phyloP scores from a whole-genome alignment of 495 filamentous ascomycete genomes.

The Penicillium tannophilum region DNA sequence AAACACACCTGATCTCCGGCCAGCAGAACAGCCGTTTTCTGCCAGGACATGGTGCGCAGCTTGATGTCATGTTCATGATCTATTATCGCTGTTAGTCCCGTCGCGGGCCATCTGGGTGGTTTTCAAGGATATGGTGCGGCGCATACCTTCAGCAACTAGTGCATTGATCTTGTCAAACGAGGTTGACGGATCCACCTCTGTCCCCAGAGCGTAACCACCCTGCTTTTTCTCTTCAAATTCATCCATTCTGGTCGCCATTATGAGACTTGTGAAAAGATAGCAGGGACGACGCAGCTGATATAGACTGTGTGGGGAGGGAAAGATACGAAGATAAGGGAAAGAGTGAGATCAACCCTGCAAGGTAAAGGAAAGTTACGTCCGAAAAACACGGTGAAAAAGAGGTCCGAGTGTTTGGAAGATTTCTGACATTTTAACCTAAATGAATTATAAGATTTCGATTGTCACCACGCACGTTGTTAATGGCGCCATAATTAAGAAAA shows the following conservation, averaged over 20 bases:
- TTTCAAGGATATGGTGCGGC: background rate
- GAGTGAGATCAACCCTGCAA: background rate
- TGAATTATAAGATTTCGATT: background rate
- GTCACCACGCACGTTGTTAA: background rate
- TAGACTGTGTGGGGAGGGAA: background rate
- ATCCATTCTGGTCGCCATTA: conserved; percentile 1
- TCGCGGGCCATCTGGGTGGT: background rate
- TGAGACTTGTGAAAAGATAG: background rate
- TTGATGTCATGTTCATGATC: conserved; percentile 51
- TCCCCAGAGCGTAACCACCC: conserved; percentile 10
- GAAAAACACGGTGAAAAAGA: background rate
- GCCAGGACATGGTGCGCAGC: conserved; percentile 52
- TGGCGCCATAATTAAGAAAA: conserved; percentile 21
- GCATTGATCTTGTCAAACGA: conserved; percentile 28
- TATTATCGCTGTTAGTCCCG: conserved; percentile 12
- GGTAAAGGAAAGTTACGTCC: background rate
- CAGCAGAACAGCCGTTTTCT: conserved; percentile 47
- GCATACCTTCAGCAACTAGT: conserved; percentile 29
- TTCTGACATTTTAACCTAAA: background rate
- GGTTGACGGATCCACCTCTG: conserved; percentile 16
- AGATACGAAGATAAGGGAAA: background rate
- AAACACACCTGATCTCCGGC: conserved; percentile 50
- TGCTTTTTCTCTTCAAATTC: conserved; percentile 21
- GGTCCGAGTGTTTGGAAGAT: background rate
- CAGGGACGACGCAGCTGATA: too few species aligned